Evolutionary conservation across 352 stramenopile species (phyloP), one percentile per base, ranked within the genome.

Genomic region (Globisporangium heterothallicum): DNA sequence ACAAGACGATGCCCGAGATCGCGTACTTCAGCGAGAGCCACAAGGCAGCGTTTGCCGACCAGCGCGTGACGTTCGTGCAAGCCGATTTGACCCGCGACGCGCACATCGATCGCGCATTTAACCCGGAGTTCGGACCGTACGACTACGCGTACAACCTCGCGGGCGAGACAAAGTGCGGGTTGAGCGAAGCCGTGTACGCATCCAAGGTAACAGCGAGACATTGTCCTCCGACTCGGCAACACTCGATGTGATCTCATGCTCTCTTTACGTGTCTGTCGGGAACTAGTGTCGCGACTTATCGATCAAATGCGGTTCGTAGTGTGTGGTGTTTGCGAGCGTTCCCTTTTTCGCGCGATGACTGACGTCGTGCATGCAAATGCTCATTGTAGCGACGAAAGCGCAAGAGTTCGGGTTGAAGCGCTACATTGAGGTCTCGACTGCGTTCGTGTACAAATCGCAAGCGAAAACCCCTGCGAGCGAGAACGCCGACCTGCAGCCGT

Each of bases 391-490:
- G 29, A 74, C 78, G 44, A 88, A 88, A 56, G 78, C 74, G 6
- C 59, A 79, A 27, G 71, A 78, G 36, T 49, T 90, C 43, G 66
- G 76, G 12, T 73, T 93, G n/a, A 86, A 85, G 52, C 75, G 80
- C 25, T 93, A 78, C 51, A 56, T 94, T 53, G 84, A 94, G 64
- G 79, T 94, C 14, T 94, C 84, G 18, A 93, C 84, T 21, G 79
- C 78, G n/a, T 90, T 90, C 45, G 82, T 94, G 44, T 94, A 94
- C 75, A 92, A 91, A 57, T 92, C 82, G 22, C 80, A 92, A 58
- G 66, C 71, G 0, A 92, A 92, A 57, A 40, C 72, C 16, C 70
- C 84, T 0, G 84, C 82, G 3, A 66, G 63, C 10, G 84, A 94
- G 51, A 49, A 48, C 0, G 77, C 78, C 0, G 77, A 84, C 24